Evolutionary conservation across 202 grass and related monocot genomes (phyloP).

Genomic region (Zizania palustris): DNA sequence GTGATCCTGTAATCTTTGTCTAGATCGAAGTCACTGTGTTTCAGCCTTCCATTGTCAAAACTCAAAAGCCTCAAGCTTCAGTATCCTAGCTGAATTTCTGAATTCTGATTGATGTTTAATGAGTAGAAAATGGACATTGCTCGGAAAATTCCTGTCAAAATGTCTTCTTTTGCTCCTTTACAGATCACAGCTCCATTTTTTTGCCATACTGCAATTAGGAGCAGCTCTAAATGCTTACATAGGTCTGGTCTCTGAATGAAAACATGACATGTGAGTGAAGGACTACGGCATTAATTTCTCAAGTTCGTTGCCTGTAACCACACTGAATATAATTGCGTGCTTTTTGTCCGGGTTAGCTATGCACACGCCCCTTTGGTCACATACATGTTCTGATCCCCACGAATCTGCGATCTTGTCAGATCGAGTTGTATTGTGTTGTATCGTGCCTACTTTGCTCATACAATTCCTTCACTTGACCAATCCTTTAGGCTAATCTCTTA

Average conservation of each 20-base stretch:
- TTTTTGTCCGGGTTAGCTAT: slow-evolving; percentile 21
- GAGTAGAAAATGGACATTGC: no score
- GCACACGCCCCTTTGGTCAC: not conserved
- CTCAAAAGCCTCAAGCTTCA: not conserved
- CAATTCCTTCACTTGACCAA: not conserved
- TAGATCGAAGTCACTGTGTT: not conserved
- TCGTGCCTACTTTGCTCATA: not conserved
- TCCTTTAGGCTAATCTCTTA: not conserved
- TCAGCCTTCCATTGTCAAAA: not conserved
- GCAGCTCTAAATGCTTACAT: no score
- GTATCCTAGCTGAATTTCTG: no score
- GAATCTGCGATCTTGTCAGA: slow-evolving; percentile 13
- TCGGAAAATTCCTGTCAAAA: no score
- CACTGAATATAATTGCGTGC: no score
- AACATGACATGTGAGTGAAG: not conserved
- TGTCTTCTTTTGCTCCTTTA: no score
- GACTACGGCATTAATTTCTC: not conserved
- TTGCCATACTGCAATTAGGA: no score
- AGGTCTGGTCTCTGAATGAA: no score
- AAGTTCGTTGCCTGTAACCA: no score
- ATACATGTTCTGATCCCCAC: not conserved
- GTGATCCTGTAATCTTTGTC: not conserved
- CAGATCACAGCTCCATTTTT: no score
- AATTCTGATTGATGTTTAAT: no score
- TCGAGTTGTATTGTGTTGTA: not conserved